Base-by-base conservation (phyloP, 441 rosid genomes). In the Biscutella auriculata region DNA sequence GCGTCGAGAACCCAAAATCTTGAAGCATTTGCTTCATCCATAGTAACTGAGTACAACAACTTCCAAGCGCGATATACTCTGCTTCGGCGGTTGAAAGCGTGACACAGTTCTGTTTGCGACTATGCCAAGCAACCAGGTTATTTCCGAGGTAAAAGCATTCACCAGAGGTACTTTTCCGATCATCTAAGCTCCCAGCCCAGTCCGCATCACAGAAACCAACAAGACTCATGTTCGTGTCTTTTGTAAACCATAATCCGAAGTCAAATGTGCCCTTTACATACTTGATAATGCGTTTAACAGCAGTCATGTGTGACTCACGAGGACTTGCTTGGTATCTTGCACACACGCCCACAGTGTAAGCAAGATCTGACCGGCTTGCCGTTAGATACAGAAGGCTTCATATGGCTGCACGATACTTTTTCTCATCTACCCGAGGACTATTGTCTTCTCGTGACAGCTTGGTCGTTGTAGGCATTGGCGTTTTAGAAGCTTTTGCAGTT, bases 401-500 rank as follows among this genome's bases (percentile, higher is more conserved):
- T 0, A 49, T 49, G 9, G 30, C 30, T 0, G 8, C 26, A 5
- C 54, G 0, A 1, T 49, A 49, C 0, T 14, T 0, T 1, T 14
- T 29, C 0, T 14, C 36, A 49, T 30, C 39, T 5, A 30, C 36
- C 0, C 8, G 1, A 0, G 1, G 0, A 0, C 42, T 19, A 1
- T 1, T 0, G 1, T 14, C 10, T 1, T 14, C 42, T 1, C 9
- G 6, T 0, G 5, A 6, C 0, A 14, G 42, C 0, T 14, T 13
- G 9, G 4, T 1, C 0, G 37, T 4, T 0, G 14, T 10, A 5
- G 13, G 10, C 37, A 33, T 33, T 0, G 6, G 11, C 0, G 43
- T 15, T 0, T 1, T 0, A 0, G 19, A 2, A 0, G 1, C 1
- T 1, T 15, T 39, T 0, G 10, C 8, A 0, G 10, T 1, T 1